These are phyloP conservation scores for Leishmania guyanensis DNA, from an alignment of 208 protist genomes.

Conservation along the genomic window DNA sequence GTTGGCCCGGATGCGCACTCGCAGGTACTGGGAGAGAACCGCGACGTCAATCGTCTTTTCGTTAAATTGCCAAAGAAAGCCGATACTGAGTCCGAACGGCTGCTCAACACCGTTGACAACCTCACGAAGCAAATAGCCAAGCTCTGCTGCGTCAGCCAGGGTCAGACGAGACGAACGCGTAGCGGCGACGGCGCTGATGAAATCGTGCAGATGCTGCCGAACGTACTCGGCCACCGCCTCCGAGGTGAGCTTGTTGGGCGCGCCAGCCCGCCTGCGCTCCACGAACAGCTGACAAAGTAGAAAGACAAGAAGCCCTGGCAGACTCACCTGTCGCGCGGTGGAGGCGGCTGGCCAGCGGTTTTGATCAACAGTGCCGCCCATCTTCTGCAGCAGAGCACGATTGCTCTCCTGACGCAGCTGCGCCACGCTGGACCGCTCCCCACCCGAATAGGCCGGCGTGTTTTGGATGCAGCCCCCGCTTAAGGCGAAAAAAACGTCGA, in stretches of 20 bases:
- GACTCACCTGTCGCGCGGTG: constrained; percentile 70
- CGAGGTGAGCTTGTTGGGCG: constrained; percentile 42
- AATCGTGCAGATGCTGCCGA: constrained; percentile 85
- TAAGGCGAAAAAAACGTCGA: constrained; percentile 88
- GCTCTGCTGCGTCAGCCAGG: constrained; percentile 72
- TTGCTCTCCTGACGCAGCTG: constrained; percentile 86
- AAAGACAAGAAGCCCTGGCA: constrained; percentile 85
- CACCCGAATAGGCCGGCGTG: constrained; percentile 48
- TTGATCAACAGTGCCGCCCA: constrained; percentile 85
- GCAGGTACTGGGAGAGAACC: constrained; percentile 89
- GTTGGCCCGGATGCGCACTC: constrained; percentile 71
- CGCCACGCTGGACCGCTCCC: constrained; percentile 50
- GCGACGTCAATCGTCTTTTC: constrained; percentile 87
- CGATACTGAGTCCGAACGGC: constrained; percentile 82
- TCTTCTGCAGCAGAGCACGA: constrained; percentile 76
- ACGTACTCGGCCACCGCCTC: constrained; percentile 68
- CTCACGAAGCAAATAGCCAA: constrained; percentile 83
- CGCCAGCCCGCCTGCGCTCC: constrained; percentile 54
- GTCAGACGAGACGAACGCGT: constrained; percentile 75
- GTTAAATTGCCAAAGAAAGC: constrained; percentile 79
- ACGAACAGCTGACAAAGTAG: constrained; percentile 84
- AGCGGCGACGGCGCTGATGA: constrained; percentile 74
- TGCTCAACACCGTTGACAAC: constrained; percentile 87
- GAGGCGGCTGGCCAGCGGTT: constrained; percentile 66
- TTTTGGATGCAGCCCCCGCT: constrained; percentile 82